Conservation (phyloP, 768 basidiomycete species). For the Fomitopsis pulvina region DNA sequence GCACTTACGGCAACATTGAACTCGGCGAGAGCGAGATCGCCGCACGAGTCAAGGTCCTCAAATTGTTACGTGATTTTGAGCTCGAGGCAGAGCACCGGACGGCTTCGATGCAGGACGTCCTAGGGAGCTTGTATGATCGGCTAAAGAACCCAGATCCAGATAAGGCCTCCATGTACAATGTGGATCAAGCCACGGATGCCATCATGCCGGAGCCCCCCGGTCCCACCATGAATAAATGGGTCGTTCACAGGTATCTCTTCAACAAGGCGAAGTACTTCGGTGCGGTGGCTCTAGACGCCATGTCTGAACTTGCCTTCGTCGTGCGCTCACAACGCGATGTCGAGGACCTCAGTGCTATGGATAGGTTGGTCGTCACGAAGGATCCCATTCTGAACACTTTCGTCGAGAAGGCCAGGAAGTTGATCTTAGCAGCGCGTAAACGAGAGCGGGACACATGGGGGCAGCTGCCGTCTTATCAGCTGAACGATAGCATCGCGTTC, state of each 20-base stretch:
- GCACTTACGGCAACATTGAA: conserved; percentile 23
- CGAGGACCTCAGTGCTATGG: conserved; percentile 41
- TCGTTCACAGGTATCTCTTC: conserved; percentile 64
- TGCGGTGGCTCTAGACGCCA: conserved; percentile 39
- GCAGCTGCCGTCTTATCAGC: conserved; percentile 25
- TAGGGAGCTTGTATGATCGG: conserved; percentile 29
- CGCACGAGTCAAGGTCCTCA: conserved; percentile 63
- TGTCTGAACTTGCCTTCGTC: conserved; percentile 43
- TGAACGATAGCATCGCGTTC: conserved; percentile 33
- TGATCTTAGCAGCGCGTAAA: conserved; percentile 31
- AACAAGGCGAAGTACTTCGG: conserved; percentile 44
- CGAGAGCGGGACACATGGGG: conserved; percentile 25
- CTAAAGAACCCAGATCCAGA: conserved; percentile 40
- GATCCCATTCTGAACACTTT: conserved; percentile 42
- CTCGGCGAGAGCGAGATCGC: conserved; percentile 28
- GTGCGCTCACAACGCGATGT: conserved; percentile 61
- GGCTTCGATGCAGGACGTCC: conserved; percentile 19
- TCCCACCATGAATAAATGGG: conserved; percentile 37
- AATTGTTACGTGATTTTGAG: conserved; percentile 48
- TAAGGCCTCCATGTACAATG: conserved; percentile 50
- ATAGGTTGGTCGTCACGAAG: conserved; percentile 37
- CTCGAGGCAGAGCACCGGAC: conserved; percentile 36
- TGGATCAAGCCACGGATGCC: conserved; percentile 42
- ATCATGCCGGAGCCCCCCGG: conserved; percentile 12
- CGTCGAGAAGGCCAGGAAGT: conserved; percentile 36